phyloP scores from a whole-genome alignment of 2,329 filamentous ascomycete species.

The Monilinia fructicola region DNA sequence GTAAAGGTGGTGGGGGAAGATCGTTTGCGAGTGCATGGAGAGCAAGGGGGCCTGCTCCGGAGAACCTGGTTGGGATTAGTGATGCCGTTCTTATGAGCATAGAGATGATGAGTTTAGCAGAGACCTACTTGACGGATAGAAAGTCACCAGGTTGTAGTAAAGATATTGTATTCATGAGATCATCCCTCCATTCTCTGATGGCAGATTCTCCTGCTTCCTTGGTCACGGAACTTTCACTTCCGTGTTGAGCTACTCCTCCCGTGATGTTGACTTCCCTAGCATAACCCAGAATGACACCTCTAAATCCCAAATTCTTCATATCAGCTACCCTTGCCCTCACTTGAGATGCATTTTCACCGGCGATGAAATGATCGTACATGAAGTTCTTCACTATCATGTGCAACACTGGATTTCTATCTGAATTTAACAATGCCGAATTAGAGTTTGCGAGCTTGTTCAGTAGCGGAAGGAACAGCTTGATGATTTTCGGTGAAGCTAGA shows the following conservation, averaged over 20 bases:
- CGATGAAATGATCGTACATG: constrained; percentile 87
- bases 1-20: constrained; percentile 45
- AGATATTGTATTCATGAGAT: constrained; percentile 52
- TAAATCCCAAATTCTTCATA: constrained; percentile 72
- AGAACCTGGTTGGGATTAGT: constrained; percentile 42
- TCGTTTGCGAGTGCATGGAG: constrained; percentile 45
- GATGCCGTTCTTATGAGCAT: background rate
- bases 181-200: constrained; percentile 47
- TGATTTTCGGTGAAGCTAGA: constrained; percentile 22
- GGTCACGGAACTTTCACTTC: background rate
- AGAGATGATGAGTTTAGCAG: background rate
- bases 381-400: constrained; percentile 70
- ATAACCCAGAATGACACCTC: constrained; percentile 79
- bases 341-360: constrained; percentile 68
- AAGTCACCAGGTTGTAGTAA: constrained; percentile 54
- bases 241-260: constrained; percentile 1
- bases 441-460: constrained; percentile 21
- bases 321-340: constrained; percentile 61
- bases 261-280: constrained; percentile 63
- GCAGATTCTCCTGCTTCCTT: constrained; percentile 15
- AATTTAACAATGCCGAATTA: constrained; percentile 37
- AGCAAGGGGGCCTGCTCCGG: constrained; percentile 49
- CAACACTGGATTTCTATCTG: constrained; percentile 71
- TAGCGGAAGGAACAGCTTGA: constrained; percentile 23
- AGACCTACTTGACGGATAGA: constrained; percentile 50